These are phyloP conservation scores for Telfairia occidentalis DNA, from an alignment of 331 rosid genomes.

Conservation along the genomic window DNA sequence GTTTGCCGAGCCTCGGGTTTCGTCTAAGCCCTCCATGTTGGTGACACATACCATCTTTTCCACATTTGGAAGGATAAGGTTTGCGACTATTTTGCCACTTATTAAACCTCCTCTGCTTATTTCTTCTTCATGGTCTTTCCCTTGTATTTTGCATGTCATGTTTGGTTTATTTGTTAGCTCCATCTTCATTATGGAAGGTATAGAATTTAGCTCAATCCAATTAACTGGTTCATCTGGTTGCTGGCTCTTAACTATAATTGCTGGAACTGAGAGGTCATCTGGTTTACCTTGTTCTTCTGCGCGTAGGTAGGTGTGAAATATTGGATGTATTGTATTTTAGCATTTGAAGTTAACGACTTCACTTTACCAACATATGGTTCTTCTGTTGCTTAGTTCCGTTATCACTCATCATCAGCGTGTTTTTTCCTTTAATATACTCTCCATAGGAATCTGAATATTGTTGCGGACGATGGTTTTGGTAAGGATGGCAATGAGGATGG, in stretches of 20 bases:
- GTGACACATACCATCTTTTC: conserved; percentile 90
- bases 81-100: background rate
- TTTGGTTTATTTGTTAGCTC: background rate
- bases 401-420: background rate
- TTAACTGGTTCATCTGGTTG: background rate
- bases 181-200: background rate
- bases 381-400: background rate
- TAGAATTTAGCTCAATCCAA: background rate
- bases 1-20: conserved; percentile 90
- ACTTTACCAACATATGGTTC: background rate
- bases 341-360: background rate
- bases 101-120: background rate
- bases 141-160: background rate
- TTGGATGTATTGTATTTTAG: background rate
- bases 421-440: conserved; percentile 9
- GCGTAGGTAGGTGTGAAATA: background rate
- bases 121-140: background rate
- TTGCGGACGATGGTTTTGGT: conserved; percentile 62
- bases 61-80: conserved; percentile 83
- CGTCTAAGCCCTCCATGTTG: conserved; percentile 88
- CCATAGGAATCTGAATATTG: conserved; percentile 73
- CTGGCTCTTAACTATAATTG: background rate
- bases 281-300: background rate
- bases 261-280: background rate
- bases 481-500: conserved; percentile 54